Percentiles rank a stretch among this genome's conserved stretches.
Evolutionary conservation across 257 asterid species (phyloP).

Genomic region (Nicotiana sylvestris): DNA sequence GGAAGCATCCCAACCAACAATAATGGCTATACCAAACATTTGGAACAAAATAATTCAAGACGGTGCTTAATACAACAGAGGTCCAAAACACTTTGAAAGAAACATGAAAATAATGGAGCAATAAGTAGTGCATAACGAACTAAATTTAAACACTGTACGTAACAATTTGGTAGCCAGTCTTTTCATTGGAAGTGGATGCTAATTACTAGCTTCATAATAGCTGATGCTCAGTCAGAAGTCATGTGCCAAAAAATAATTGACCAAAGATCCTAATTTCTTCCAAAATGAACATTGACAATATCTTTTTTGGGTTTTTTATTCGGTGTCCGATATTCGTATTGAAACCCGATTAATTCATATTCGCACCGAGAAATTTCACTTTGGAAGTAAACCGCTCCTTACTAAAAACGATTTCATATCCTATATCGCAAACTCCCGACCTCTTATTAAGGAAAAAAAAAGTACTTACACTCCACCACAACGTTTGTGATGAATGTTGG

Average conservation of each 20-base stretch:
- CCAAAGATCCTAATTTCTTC: background rate
- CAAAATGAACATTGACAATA: background rate
- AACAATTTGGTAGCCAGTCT: background rate
- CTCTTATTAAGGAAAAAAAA: too few species aligned
- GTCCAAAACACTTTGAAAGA: background rate
- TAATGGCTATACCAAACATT: background rate
- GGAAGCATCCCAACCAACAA: background rate
- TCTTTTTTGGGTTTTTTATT: too few species aligned
- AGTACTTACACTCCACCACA: too few species aligned
- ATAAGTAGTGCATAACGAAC: background rate
- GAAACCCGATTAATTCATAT: too few species aligned
- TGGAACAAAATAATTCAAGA: constrained; percentile 6
- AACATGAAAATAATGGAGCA: background rate
- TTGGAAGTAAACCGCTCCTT: too few species aligned
- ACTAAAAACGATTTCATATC: too few species aligned
- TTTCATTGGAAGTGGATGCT: background rate
- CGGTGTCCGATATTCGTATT: too few species aligned
- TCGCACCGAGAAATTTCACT: too few species aligned
- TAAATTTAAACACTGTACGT: background rate
- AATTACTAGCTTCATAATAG: background rate
- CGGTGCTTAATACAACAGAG: background rate
- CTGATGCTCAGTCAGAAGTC: background rate
- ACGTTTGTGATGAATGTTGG: too few species aligned
- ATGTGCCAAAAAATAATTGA: background rate
- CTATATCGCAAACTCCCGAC: too few species aligned